Evolutionary conservation across 306 rosid genomes (phyloP).

Genomic region (Trifolium fragiferum): DNA sequence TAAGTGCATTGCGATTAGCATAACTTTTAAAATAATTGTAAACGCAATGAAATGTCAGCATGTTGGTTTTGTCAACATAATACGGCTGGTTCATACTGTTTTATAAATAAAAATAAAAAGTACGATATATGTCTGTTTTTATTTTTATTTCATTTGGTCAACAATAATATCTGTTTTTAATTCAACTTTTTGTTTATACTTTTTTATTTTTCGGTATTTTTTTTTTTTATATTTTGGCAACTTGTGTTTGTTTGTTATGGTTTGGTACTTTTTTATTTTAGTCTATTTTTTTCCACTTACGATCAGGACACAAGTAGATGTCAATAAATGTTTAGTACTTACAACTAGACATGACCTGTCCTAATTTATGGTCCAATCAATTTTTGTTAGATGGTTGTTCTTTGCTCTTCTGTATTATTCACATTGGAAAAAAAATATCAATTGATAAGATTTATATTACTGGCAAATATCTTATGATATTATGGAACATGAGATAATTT

Average conservation of each 20-base stretch:
- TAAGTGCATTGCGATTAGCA: too few species aligned
- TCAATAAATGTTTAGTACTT: neutral
- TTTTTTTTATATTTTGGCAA: neutral
- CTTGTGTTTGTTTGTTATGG: neutral
- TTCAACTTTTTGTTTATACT: neutral
- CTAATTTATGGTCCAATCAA: neutral
- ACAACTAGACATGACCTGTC: neutral
- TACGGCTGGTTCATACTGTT: conserved; percentile 1
- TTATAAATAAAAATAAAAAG: neutral
- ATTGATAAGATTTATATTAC: too few species aligned
- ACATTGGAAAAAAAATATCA: too few species aligned
- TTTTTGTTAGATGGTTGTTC: too few species aligned
- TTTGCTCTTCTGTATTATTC: too few species aligned
- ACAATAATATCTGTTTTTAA: neutral
- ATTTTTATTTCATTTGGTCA: too few species aligned
- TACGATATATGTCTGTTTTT: neutral
- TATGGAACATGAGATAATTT: too few species aligned
- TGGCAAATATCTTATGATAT: too few species aligned
- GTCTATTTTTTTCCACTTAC: neutral
- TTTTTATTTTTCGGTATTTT: neutral
- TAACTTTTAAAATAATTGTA: conserved; percentile 1
- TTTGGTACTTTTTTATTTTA: too few species aligned
- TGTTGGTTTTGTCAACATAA: neutral
- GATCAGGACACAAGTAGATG: neutral
- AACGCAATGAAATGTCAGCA: neutral